Percentiles rank a stretch among this genome's conserved stretches.
These are phyloP conservation scores for Syncephalastrum racemosum DNA, from an alignment of 371 early-diverging fungal species.

Conservation along the genomic window DNA sequence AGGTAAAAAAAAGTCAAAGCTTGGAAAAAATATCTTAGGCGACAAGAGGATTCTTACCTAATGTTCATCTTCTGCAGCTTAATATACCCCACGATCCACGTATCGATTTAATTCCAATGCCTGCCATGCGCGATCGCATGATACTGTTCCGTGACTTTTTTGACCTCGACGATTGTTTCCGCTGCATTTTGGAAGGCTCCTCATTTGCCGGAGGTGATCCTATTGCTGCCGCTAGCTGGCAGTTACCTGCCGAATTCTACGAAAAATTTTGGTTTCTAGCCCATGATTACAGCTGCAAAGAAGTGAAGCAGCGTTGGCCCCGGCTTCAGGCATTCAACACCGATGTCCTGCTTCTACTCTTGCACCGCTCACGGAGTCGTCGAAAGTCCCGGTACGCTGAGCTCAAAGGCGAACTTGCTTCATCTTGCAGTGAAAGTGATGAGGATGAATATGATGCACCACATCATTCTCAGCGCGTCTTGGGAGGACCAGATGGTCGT, in stretches of 20 bases:
- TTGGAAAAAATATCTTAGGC: background rate
- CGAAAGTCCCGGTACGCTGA: background rate
- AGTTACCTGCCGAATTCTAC: conserved; percentile 53
- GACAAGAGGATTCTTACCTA: conserved; percentile 9
- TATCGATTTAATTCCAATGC: conserved; percentile 58
- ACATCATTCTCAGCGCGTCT: too few relatives aligned
- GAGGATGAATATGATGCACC: background rate
- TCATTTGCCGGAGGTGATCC: conserved; percentile 54
- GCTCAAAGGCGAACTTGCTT: background rate
- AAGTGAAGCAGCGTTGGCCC: conserved; percentile 29
- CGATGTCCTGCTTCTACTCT: background rate
- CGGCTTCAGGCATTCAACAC: conserved; percentile 4
- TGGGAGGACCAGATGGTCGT: too few relatives aligned
- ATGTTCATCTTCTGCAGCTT: conserved; percentile 13
- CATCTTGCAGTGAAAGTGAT: background rate
- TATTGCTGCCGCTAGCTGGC: conserved; percentile 53
- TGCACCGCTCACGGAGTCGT: background rate
- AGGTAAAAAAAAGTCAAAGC: conserved; percentile 26
- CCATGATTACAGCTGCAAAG: conserved; percentile 34
- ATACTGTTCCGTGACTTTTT: conserved; percentile 54
- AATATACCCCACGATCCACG: conserved; percentile 59
- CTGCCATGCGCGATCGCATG: conserved; percentile 60
- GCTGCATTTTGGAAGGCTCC: conserved; percentile 42
- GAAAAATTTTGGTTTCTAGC: conserved; percentile 51
- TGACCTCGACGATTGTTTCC: conserved; percentile 56